A percentile compares a stretch with the other conserved stretches of the same genome.
Conservation (phyloP, 164 flowering plant species). For the Stephania japonica region DNA sequence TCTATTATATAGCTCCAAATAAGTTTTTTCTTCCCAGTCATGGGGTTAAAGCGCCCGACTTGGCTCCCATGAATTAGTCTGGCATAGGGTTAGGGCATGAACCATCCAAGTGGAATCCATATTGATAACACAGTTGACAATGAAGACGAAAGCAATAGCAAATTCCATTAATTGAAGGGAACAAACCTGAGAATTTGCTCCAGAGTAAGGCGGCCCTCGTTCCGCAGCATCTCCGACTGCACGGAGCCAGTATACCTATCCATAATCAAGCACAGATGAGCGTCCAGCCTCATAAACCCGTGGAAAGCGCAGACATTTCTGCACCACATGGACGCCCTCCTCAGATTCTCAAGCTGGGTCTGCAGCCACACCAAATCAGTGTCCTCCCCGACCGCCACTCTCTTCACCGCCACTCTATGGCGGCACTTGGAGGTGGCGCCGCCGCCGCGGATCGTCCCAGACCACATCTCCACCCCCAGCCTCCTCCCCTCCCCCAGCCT, state of each 20-base stretch:
- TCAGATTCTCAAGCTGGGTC: slow-evolving; percentile 62
- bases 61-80: no score
- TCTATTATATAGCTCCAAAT: no score
- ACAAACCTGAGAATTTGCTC: slow-evolving; percentile 90
- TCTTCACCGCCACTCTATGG: slow-evolving; percentile 81
- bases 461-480: slow-evolving; percentile 73
- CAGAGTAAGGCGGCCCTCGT: slow-evolving; percentile 84
- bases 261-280: slow-evolving; percentile 62
- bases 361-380: slow-evolving; percentile 71
- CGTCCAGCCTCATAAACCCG: slow-evolving; percentile 64
- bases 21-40: no score
- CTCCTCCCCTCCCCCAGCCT: slow-evolving; percentile 51
- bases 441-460: slow-evolving; percentile 30
- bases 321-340: slow-evolving; percentile 89
- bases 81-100: no score
- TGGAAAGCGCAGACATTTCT: slow-evolving; percentile 91
- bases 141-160: not conserved
- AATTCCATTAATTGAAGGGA: not conserved
- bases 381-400: slow-evolving; percentile 55
- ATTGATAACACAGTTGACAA: no score
- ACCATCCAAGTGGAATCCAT: no score
- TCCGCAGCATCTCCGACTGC: slow-evolving; percentile 74
- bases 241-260: slow-evolving; percentile 83
- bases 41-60: no score
- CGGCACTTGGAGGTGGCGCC: slow-evolving; percentile 27